Evolutionary conservation across 768 basidiomycete genomes (phyloP).

Genomic region (Boletus tomentosulus): DNA sequence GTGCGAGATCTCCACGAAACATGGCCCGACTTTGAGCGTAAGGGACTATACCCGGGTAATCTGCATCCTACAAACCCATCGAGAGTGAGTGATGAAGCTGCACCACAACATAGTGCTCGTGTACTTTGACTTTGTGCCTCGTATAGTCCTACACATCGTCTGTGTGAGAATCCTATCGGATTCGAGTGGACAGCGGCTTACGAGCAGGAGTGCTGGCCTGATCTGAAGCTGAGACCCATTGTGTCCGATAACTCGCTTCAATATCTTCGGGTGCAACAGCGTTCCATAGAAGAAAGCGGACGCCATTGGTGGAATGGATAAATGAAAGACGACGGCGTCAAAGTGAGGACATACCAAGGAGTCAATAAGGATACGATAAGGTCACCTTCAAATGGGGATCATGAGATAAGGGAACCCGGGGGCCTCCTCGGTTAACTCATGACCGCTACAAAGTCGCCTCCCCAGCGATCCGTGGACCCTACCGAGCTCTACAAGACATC

Average conservation of each 20-base stretch:
- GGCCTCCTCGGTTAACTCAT: neutral
- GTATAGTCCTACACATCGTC: conserved; percentile 58
- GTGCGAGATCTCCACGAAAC: conserved; percentile 45
- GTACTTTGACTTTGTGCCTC: conserved; percentile 72
- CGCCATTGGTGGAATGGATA: conserved; percentile 21
- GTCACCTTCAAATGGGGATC: neutral
- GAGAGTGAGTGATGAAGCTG: conserved; percentile 2
- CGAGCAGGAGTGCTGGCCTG: conserved; percentile 71
- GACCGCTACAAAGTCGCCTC: conserved; percentile 1
- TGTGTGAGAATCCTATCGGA: neutral
- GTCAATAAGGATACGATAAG: conserved; percentile 1
- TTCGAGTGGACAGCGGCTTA: conserved; percentile 31
- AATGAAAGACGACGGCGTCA: neutral
- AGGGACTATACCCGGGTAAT: conserved; percentile 84
- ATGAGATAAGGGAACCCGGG: too few species aligned
- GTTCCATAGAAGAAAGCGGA: conserved; percentile 88
- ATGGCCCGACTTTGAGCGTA: conserved; percentile 45
- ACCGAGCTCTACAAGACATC: conserved; percentile 18
- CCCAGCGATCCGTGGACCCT: neutral
- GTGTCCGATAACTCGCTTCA: conserved; percentile 71
- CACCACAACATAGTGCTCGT: neutral
- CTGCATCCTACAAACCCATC: conserved; percentile 43
- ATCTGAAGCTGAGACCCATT: conserved; percentile 59
- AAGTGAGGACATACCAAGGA: neutral
- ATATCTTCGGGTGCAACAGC: conserved; percentile 80